Base-by-base conservation (phyloP, 305 asterid genomes). In the Ajuga reptans region DNA sequence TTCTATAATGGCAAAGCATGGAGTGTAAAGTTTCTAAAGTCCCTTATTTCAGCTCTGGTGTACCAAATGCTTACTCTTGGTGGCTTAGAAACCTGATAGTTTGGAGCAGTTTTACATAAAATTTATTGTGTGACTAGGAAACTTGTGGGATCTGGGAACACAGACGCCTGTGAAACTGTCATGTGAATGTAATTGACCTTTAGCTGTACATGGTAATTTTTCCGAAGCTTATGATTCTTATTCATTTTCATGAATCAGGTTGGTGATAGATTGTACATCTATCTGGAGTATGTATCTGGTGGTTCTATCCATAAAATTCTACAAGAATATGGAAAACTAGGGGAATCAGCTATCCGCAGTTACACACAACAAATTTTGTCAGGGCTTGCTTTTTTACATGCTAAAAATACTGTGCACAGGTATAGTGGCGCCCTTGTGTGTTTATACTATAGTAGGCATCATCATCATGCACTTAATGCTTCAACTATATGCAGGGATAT, bases 281-380 rank as follows among this genome's bases (percentile, higher is more conserved):
- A 89, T 80, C 83, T 91, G 83, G 99, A 93, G 78, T 93, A 87
- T 73, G 97, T 91, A 64, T 89, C 99, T 71, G 99, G 96, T 76
- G 99, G 99, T 72, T 87, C 99, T 78, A 89, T 93, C 76, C 82
- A 87, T 74, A 93, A 89, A 89, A 90, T 93, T 68, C 82, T 93
- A 57, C 95, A 87, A 75, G 96, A 93, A 31, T 87, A 93, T 77
- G 99, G 97, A 63, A 82, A 85, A 71, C 82, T 93, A 64, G 96
- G 93, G 71, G 99, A 93, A 74, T 78, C 88, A 67, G 99, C 89
- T 39, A 89, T 93, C 71, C 96, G 96, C 59, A 91, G 90, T 81
- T 93, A 89, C 78, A 91, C 97, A 65, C 87, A 84, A 61, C 99
- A 93, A 79, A 91, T 94, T 68, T 83, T 94, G 81, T 86, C 93